Percentiles rank a stretch among this genome's conserved stretches.
Conservation (phyloP, 2,329 filamentous ascomycete species). For the Epichloe coenophiala region DNA sequence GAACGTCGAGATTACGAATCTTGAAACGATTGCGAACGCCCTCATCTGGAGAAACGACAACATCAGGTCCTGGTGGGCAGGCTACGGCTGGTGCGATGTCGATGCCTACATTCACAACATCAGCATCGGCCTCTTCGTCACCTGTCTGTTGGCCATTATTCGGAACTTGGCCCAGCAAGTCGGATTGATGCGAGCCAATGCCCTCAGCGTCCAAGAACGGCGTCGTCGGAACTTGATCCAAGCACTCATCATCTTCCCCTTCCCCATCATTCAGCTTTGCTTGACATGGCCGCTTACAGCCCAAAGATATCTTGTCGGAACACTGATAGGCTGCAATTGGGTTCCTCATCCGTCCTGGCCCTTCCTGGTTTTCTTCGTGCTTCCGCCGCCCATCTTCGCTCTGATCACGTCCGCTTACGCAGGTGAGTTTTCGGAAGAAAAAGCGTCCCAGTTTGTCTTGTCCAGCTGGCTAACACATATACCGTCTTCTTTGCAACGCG, state of each 20-base stretch:
- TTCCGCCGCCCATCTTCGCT: slow-evolving; percentile 31
- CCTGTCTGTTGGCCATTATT: slow-evolving; percentile 41
- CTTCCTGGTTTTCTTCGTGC: slow-evolving; percentile 32
- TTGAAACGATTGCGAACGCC: slow-evolving; percentile 34
- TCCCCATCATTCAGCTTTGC: slow-evolving; percentile 34
- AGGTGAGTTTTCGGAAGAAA: slow-evolving; percentile 16
- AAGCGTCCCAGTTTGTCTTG: neutral
- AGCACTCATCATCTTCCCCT: slow-evolving; percentile 39
- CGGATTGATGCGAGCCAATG: slow-evolving; percentile 27
- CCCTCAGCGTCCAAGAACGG: slow-evolving; percentile 27
- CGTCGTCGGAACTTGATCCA: slow-evolving; percentile 30
- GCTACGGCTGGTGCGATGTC: slow-evolving; percentile 40
- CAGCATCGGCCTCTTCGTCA: slow-evolving; percentile 30
- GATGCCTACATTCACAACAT: slow-evolving; percentile 34
- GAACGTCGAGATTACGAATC: slow-evolving; percentile 32
- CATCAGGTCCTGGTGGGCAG: slow-evolving; percentile 35
- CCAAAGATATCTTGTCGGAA: slow-evolving; percentile 35
- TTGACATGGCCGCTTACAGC: slow-evolving; percentile 33
- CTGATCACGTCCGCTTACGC: slow-evolving; percentile 32
- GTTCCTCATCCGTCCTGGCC: slow-evolving; percentile 32
- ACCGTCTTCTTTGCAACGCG: neutral
- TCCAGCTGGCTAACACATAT: neutral
- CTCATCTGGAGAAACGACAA: slow-evolving; percentile 41
- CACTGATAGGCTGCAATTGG: slow-evolving; percentile 36
- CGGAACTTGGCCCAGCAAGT: slow-evolving; percentile 38